Evolutionary conservation across 345 rosid genomes (phyloP).

Genomic region (Euphorbia pulcherrima): DNA sequence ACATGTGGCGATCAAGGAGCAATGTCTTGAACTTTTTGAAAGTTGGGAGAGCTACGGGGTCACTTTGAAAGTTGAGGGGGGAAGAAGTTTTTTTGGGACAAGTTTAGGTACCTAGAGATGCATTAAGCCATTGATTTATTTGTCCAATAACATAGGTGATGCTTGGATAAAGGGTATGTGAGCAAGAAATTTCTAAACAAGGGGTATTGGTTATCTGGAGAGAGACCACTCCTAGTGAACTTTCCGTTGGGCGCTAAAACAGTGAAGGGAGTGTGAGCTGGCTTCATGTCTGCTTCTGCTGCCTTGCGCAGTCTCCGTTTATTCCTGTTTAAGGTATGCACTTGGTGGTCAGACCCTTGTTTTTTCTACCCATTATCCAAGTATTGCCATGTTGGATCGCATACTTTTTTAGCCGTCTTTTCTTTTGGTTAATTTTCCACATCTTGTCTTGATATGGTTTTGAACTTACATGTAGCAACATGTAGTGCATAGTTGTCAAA

Average conservation of each 20-base stretch:
- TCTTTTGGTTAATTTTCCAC: slow-evolving; percentile 3
- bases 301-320: slow-evolving; percentile 42
- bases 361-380: slow-evolving; percentile 57
- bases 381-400: slow-evolving; percentile 38
- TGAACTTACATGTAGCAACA: neutral
- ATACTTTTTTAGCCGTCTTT: neutral
- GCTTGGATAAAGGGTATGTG: slow-evolving; percentile 66
- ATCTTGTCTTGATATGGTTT: neutral
- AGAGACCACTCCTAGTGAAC: slow-evolving; percentile 41
- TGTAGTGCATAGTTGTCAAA: too few species aligned
- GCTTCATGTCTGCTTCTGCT: slow-evolving; percentile 54
- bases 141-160: slow-evolving; percentile 50
- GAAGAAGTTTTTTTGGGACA: too few species aligned
- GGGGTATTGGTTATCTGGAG: slow-evolving; percentile 42
- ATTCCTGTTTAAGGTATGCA: slow-evolving; percentile 47
- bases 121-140: slow-evolving; percentile 42
- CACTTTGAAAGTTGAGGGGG: too few species aligned
- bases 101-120: too few species aligned
- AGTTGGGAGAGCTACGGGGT: too few species aligned
- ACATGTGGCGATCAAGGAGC: too few species aligned
- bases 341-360: slow-evolving; percentile 46
- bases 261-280: slow-evolving; percentile 45
- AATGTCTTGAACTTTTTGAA: too few species aligned
- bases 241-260: slow-evolving; percentile 38
- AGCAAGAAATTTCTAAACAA: slow-evolving; percentile 45